Evolutionary conservation across 139 green algal genomes (phyloP).

Genomic region (Tetradesmus obliquus): DNA sequence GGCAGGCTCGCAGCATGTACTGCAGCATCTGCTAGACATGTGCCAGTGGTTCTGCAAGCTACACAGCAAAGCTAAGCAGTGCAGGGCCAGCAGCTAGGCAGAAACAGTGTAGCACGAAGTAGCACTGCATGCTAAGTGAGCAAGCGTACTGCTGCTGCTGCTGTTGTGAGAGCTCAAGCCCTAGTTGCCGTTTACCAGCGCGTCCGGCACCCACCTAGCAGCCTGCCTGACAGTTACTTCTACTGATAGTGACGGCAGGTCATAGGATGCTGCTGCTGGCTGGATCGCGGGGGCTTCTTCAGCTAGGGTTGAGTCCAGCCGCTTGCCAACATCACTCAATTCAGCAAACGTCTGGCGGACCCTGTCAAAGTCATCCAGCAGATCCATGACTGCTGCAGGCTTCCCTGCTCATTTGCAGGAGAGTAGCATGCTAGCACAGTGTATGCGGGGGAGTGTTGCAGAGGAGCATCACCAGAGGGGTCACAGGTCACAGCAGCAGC

Average conservation of each 20-base stretch:
- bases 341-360: constrained; percentile 34
- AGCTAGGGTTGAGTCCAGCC: constrained; percentile 6
- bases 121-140: background rate
- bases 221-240: constrained; percentile 45
- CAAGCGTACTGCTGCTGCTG: background rate
- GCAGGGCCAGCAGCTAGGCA: background rate
- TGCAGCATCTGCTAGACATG: too few relatives aligned
- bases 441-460: background rate
- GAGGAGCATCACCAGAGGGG: background rate
- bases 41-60: too few relatives aligned
- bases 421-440: background rate
- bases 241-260: constrained; percentile 40
- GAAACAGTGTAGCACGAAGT: background rate
- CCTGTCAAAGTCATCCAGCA: constrained; percentile 43
- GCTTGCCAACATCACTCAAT: constrained; percentile 14
- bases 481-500: background rate
- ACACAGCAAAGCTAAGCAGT: background rate
- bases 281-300: background rate
- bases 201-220: constrained; percentile 17
- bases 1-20: background rate
- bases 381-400: constrained; percentile 36
- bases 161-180: background rate
- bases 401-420: background rate
- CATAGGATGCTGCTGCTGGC: constrained; percentile 24
- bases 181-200: background rate